Conservation (phyloP, 2,329 filamentous ascomycete genomes). For the Chrysoporthe deuterocubensis region DNA sequence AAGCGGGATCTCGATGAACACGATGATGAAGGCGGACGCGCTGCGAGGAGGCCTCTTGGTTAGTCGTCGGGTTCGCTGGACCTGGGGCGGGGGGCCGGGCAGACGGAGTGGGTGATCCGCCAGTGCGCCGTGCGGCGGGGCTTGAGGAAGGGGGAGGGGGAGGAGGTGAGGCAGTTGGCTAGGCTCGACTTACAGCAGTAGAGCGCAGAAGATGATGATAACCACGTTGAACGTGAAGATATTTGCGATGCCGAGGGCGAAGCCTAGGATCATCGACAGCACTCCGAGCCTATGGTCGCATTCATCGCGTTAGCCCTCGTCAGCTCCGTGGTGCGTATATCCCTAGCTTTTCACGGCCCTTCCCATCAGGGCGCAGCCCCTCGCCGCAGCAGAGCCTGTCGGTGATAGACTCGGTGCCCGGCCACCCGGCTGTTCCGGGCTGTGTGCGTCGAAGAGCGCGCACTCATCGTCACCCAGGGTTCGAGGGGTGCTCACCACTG, state of each 20-base stretch:
- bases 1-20: constrained; percentile 90
- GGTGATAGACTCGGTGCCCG: not conserved
- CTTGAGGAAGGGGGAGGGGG: not conserved
- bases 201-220: constrained; percentile 56
- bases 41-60: constrained; percentile 45
- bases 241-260: constrained; percentile 71
- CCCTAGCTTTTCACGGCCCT: not conserved
- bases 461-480: constrained; percentile 2
- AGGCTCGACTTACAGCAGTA: constrained; percentile 55
- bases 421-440: too few species aligned
- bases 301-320: constrained; percentile 30
- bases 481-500: constrained; percentile 64
- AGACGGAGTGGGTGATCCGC: not conserved
- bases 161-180: not conserved
- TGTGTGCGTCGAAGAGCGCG: constrained; percentile 11
- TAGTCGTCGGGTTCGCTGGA: not conserved
- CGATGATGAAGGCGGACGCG: constrained; percentile 70
- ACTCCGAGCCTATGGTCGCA: constrained; percentile 63
- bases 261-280: constrained; percentile 71
- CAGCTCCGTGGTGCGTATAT: not conserved
- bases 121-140: not conserved
- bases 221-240: constrained; percentile 60
- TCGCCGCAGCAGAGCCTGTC: not conserved
- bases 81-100: not conserved
- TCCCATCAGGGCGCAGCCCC: not conserved